Base-by-base conservation (phyloP, 345 rosid genomes). In the Populus alba region DNA sequence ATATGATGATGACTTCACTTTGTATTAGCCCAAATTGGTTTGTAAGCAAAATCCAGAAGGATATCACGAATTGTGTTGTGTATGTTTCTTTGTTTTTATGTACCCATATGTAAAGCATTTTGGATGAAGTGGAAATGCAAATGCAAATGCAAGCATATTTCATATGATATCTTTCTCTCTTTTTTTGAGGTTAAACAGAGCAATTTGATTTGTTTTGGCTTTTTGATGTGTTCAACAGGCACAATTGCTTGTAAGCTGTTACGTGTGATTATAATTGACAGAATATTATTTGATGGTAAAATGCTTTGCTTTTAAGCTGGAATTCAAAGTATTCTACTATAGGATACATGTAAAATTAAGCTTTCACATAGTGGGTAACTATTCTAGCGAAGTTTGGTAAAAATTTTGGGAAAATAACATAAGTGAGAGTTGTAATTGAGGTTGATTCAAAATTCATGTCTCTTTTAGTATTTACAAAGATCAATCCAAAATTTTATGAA, bases 1-100 rank as follows among this genome's bases (percentile, higher is more conserved):
- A 13, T 90, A 87, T 29, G 94, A 89, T 25, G 94, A 89, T 80
- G 92, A 91, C 73, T 89, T 86, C 84, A 87, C 88, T 57, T 38
- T 88, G 35, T 82, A 80, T 65, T 88, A 81, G 22, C 25, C 65
- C 66, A 7, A 1, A 55, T 27, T 41, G n/a, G 9, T 4, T 6
- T 38, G 76, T 39, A 1, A 29, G 38, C 38, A 16, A 35, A 27
- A 27, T 27, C 27, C 27, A 27, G 27, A 27, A 23, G 15, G 61
- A n/a, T 23, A 27, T 62, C 31, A 62, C 2, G 31, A 62, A 9
- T 23, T 0, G 16, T 62, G 25, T 10, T 27, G 27, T 5, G 11
- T 25, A 1, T 62, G 67, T 12, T 62, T 22, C 35, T 8, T 9
- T 45, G 27, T 70, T 43, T 71, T 49, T 41, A 9, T 41, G 45